phyloP scores from a whole-genome alignment of 1,284 basidiomycete genomes.

The Pseudozyma hubeiensis region DNA sequence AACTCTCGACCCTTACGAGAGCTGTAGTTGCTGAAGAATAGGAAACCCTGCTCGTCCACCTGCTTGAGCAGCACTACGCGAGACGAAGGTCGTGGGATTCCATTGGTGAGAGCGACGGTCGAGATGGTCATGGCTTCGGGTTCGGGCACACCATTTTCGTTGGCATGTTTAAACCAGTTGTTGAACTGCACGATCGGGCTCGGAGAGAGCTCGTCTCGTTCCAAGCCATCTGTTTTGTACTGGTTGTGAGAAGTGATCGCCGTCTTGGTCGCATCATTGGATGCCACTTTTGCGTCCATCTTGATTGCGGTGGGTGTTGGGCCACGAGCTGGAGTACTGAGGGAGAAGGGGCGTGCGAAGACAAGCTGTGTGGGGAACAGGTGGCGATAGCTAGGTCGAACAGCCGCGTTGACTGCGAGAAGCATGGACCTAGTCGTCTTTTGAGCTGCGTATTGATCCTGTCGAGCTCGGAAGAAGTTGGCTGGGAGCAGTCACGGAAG shows the following conservation, averaged over 20 bases:
- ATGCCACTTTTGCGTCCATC: conserved; percentile 27
- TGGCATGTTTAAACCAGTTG: conserved; percentile 61
- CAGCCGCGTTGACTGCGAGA: neutral
- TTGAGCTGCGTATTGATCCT: neutral
- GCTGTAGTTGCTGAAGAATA: conserved; percentile 96
- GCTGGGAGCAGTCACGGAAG: no score
- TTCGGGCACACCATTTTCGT: conserved; percentile 54
- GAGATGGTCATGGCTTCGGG: conserved; percentile 67
- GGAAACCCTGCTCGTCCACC: conserved; percentile 76
- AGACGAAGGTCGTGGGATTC: conserved; percentile 75
- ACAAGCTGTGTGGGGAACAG: neutral
- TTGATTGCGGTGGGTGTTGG: conserved; percentile 1
- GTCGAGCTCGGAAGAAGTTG: neutral
- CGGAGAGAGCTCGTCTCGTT: conserved; percentile 36
- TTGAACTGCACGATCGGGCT: conserved; percentile 63
- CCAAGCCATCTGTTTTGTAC: conserved; percentile 61
- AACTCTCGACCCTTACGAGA: conserved; percentile 91
- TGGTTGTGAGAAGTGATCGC: conserved; percentile 63
- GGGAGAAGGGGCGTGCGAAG: conserved; percentile 1
- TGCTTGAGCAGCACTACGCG: conserved; percentile 93
- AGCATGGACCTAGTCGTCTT: conserved; percentile 13
- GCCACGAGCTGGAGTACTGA: neutral
- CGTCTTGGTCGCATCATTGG: conserved; percentile 18
- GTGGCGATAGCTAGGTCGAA: conserved; percentile 5
- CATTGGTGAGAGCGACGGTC: conserved; percentile 45